A percentile compares a stretch with the other conserved stretches of the same genome.
phyloP scores from a whole-genome alignment of 192 early-diverging fungal species.

The Dissophora globulifera region DNA sequence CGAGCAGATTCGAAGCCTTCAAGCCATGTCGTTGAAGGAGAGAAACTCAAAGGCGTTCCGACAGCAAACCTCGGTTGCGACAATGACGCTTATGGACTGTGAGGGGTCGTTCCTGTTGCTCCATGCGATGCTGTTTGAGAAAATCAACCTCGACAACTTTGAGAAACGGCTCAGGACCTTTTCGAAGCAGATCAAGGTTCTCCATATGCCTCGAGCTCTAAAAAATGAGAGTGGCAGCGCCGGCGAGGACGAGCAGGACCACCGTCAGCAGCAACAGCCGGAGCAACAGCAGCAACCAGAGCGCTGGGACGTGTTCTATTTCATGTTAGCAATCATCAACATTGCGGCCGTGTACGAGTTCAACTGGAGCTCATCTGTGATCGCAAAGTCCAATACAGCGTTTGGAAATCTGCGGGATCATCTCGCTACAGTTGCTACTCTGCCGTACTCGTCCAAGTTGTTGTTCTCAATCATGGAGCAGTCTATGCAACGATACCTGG shows the following conservation, averaged over 20 bases:
- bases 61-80: slow-evolving; percentile 4
- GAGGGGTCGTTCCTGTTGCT: slow-evolving; percentile 57
- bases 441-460: slow-evolving; percentile 50
- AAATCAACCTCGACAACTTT: slow-evolving; percentile 66
- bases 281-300: neutral
- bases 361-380: slow-evolving; percentile 46
- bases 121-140: slow-evolving; percentile 70
- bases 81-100: slow-evolving; percentile 25
- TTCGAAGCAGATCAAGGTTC: slow-evolving; percentile 21
- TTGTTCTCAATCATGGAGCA: slow-evolving; percentile 52
- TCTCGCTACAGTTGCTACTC: slow-evolving; percentile 29
- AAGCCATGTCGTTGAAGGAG: slow-evolving; percentile 19
- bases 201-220: slow-evolving; percentile 9
- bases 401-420: slow-evolving; percentile 18
- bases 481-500: slow-evolving; percentile 49
- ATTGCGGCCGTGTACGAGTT: slow-evolving; percentile 62
- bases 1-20: slow-evolving; percentile 46
- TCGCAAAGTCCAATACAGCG: slow-evolving; percentile 30
- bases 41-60: slow-evolving; percentile 23
- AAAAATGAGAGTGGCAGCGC: too few species aligned
- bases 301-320: slow-evolving; percentile 57
- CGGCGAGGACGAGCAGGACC: neutral
- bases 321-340: slow-evolving; percentile 58
- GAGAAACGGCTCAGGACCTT: slow-evolving; percentile 38
- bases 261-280: neutral